These are phyloP conservation scores for Trametes elegans DNA, from an alignment of 768 basidiomycete species.

Conservation along the genomic window DNA sequence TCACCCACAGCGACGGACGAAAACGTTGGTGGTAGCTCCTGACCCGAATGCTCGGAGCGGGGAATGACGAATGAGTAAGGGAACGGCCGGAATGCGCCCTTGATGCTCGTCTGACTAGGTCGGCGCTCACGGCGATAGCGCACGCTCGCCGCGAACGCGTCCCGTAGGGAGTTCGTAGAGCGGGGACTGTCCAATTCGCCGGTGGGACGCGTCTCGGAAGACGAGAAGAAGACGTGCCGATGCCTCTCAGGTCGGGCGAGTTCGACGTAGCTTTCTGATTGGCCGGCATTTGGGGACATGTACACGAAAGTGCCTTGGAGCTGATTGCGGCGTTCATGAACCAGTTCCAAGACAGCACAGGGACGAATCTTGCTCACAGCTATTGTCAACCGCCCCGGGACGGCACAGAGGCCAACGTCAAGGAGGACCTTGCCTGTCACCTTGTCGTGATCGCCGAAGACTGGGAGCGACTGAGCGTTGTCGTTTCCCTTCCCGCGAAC, in stretches of 20 bases:
- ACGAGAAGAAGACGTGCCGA: constrained; percentile 30
- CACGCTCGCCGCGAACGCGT: constrained; percentile 28
- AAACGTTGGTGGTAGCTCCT: constrained; percentile 65
- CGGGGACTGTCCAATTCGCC: constrained; percentile 24
- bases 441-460: constrained; percentile 60
- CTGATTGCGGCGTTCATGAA: constrained; percentile 34
- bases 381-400: constrained; percentile 54
- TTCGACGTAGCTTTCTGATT: constrained; percentile 18
- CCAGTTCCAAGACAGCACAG: not conserved
- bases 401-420: constrained; percentile 46
- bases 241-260: constrained; percentile 19
- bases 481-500: constrained; percentile 31
- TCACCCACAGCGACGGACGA: constrained; percentile 35
- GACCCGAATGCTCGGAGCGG: constrained; percentile 43
- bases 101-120: constrained; percentile 20
- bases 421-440: constrained; percentile 60
- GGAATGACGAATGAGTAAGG: constrained; percentile 60
- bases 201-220: constrained; percentile 20
- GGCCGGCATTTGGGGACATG: constrained; percentile 25
- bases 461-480: constrained; percentile 36
- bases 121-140: constrained; percentile 20
- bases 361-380: constrained; percentile 39
- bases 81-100: constrained; percentile 26
- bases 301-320: constrained; percentile 63
- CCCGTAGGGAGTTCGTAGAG: constrained; percentile 24